Evolutionary conservation across 1,139 yeast genomes (phyloP).

Genomic region (Scheffersomyces titani): DNA sequence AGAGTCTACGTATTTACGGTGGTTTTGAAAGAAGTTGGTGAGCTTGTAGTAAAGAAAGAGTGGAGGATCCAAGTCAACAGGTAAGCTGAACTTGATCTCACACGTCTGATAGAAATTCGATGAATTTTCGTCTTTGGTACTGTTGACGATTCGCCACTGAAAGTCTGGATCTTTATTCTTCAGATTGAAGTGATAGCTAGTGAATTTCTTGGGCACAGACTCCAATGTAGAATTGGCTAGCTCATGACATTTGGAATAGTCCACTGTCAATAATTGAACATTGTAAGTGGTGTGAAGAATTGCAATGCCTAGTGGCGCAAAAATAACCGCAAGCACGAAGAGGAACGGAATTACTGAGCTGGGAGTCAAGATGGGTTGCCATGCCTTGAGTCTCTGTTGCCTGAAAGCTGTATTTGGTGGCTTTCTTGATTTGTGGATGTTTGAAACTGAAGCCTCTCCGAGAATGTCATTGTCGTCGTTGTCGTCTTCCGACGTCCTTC

Average conservation of each 20-base stretch:
- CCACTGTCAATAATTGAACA: slow-evolving; percentile 58
- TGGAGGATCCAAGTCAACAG: slow-evolving; percentile 59
- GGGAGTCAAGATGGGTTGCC: slow-evolving; percentile 84
- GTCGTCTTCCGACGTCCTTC: slow-evolving; percentile 27
- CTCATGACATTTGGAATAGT: slow-evolving; percentile 58
- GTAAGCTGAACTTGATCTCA: slow-evolving; percentile 57
- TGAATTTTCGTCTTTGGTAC: slow-evolving; percentile 24
- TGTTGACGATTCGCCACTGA: slow-evolving; percentile 52
- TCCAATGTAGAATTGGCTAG: slow-evolving; percentile 38
- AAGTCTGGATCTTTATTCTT: slow-evolving; percentile 44
- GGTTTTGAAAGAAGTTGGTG: slow-evolving; percentile 77
- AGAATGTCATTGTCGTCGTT: slow-evolving; percentile 29
- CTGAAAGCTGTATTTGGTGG: slow-evolving; percentile 82
- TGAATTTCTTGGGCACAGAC: slow-evolving; percentile 53
- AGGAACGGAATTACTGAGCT: slow-evolving; percentile 72
- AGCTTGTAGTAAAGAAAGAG: slow-evolving; percentile 67
- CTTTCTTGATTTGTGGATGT: slow-evolving; percentile 54
- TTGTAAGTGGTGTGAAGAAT: slow-evolving; percentile 58
- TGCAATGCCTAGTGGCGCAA: slow-evolving; percentile 76
- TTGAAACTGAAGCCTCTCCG: slow-evolving; percentile 21
- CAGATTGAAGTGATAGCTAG: slow-evolving; percentile 54
- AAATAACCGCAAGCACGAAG: slow-evolving; percentile 60
- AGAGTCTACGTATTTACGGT: slow-evolving; percentile 73
- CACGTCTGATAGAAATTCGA: slow-evolving; percentile 49
- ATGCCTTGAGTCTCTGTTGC: slow-evolving; percentile 65